These are phyloP conservation scores for Centrapalus pauciflorus DNA, from an alignment of 129 eudicot species.

Conservation along the genomic window DNA sequence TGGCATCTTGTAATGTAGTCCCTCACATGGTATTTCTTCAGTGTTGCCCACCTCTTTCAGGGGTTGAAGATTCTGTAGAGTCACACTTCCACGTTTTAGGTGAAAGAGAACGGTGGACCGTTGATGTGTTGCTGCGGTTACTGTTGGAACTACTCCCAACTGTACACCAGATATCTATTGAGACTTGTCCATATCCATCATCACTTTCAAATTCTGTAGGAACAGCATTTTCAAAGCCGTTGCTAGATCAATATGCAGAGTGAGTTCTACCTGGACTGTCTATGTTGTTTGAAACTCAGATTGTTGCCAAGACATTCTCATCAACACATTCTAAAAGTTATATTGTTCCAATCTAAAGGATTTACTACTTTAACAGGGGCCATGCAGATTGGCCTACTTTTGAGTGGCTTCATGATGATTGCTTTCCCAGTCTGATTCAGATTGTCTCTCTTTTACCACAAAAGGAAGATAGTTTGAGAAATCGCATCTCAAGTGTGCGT, in stretches of 20 bases:
- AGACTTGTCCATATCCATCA: conserved; percentile 81
- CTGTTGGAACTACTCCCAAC: conserved; percentile 63
- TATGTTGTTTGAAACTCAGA: conserved; percentile 9
- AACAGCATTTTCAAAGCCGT: conserved; percentile 43
- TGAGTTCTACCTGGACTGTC: conserved; percentile 34
- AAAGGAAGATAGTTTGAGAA: conserved; percentile 82
- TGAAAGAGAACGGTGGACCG: conserved; percentile 93
- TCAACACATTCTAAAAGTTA: background rate
- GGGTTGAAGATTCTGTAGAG: conserved; percentile 89
- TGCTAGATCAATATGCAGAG: conserved; percentile 80
- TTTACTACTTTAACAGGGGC: conserved; percentile 56
- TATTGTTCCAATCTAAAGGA: background rate
- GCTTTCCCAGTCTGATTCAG: conserved; percentile 81
- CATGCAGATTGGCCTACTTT: conserved; percentile 77
- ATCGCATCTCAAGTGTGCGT: conserved; percentile 62
- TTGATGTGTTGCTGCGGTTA: conserved; percentile 79
- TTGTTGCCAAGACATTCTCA: background rate
- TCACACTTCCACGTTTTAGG: conserved; percentile 86
- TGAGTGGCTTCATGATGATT: conserved; percentile 92
- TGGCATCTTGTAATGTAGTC: conserved; percentile 13
- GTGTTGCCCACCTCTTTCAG: conserved; percentile 96
- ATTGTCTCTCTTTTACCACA: conserved; percentile 71
- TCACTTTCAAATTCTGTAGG: conserved; percentile 54
- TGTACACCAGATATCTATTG: conserved; percentile 67
- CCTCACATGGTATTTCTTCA: conserved; percentile 39